Evolutionary conservation across 768 basidiomycete species (phyloP), one percentile per base, ranked within the genome.

Genomic region (Pulveroboletus sp.): DNA sequence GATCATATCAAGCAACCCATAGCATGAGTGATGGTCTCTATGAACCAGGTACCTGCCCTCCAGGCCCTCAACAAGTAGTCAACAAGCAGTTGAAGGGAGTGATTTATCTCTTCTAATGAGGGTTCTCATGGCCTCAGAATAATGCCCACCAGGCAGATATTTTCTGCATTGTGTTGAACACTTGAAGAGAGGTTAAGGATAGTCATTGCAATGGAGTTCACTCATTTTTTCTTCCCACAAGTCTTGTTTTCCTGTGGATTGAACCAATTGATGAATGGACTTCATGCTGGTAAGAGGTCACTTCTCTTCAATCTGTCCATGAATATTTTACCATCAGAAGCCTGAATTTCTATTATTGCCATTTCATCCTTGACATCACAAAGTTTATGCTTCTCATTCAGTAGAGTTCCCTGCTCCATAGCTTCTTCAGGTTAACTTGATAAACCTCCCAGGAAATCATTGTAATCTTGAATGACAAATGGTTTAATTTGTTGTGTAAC

Each of bases 121-220:
- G 72, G 73, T 16, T 73, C 63, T 4, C 56, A 46, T 0, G 72
- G 72, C 0, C 71, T 67, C 5, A 71, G 71, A 11, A 72, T 69
- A 27, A 73, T 47, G 0, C 65, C 71, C 0, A 61, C 67, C 0
- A 72, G 49, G 44, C 63, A 75, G 47, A 75, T 59, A 54, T n/a
- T n/a, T n/a, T n/a, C n/a, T n/a, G n/a, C n/a, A n/a, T n/a, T n/a
- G n/a, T n/a, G n/a, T n/a, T n/a, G 35, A 6, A 49, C 24, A 20
- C 45, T 41, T 0, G 41, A 55, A 4, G 59, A 63, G 1, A 66
- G 55, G 34, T 64, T 67, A 6, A 65, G 42, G 3, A 59, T 53
- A 0, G 44, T 34, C 51, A 66, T 49, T 0, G 29, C 45, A 4
- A 66, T 50, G 1, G 42, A 55, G 5, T 54, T 48, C 9, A 53